These are phyloP conservation scores for Stagonosporopsis chrysanthemi DNA, from an alignment of 2,329 filamentous ascomycete species.

Conservation along the genomic window DNA sequence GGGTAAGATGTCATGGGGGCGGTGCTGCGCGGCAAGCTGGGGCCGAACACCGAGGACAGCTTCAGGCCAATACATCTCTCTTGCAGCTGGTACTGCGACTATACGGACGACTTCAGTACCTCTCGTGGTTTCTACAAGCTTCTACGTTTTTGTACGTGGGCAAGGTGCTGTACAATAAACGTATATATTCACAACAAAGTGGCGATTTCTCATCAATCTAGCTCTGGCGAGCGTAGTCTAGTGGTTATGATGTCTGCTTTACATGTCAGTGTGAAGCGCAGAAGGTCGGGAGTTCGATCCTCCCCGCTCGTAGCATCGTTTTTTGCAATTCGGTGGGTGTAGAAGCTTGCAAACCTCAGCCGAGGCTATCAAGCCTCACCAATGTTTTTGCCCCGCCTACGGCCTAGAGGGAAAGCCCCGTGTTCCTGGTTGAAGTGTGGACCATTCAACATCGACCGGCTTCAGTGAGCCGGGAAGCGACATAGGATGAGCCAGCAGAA, in stretches of 20 bases:
- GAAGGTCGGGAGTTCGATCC: conserved; percentile 51
- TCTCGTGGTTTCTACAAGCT: too few relatives aligned
- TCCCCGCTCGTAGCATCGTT: conserved; percentile 43
- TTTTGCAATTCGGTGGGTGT: too few relatives aligned
- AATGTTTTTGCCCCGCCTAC: neutral
- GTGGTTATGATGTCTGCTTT: conserved; percentile 52
- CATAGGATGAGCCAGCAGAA: too few relatives aligned
- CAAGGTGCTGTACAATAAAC: too few relatives aligned
- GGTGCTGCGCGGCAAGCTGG: conserved; percentile 9
- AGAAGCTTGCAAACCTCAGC: too few relatives aligned
- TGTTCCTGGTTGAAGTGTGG: neutral
- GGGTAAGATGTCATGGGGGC: conserved; percentile 20
- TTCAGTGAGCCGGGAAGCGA: neutral
- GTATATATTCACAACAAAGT: too few relatives aligned
- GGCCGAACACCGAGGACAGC: neutral
- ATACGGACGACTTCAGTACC: neutral
- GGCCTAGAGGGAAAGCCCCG: too few relatives aligned
- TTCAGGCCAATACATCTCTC: neutral
- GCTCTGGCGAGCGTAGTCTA: neutral
- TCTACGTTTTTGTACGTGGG: too few relatives aligned
- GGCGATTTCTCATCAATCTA: too few relatives aligned
- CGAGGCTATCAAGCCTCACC: neutral
- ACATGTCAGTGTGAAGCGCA: conserved; percentile 41
- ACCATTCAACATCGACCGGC: too few relatives aligned
- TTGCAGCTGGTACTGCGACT: neutral